Evolutionary conservation across 1,284 basidiomycete species (phyloP).

Genomic region (Agaricales sp.): DNA sequence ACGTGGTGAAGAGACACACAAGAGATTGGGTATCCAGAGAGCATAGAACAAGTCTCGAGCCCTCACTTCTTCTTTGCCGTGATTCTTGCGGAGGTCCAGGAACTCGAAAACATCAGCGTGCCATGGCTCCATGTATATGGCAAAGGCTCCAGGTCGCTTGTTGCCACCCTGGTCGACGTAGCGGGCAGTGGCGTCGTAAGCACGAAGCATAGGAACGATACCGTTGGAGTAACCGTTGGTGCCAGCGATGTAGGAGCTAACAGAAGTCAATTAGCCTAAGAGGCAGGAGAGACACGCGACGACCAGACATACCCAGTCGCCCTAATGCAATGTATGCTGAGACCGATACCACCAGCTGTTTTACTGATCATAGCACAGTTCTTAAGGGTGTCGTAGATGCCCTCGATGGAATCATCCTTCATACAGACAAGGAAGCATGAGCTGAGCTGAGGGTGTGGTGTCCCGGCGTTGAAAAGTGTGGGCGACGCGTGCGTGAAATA

Average conservation of each 20-base stretch:
- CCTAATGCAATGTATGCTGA: conserved; percentile 95
- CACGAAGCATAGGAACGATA: conserved; percentile 98
- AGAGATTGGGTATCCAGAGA: conserved; percentile 96
- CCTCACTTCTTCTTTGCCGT: conserved; percentile 97
- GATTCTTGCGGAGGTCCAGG: conserved; percentile 97
- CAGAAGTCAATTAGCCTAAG: conserved; percentile 5
- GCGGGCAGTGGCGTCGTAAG: conserved; percentile 96
- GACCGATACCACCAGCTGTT: conserved; percentile 95
- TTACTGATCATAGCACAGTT: conserved; percentile 99
- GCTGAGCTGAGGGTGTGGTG: conserved; percentile 89
- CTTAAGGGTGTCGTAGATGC: conserved; percentile 98
- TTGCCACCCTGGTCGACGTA: conserved; percentile 99
- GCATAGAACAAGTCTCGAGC: conserved; percentile 98
- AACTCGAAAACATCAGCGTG: conserved; percentile 98
- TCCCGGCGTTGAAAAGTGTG: conserved; percentile 98
- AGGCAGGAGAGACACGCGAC: conserved; percentile 13
- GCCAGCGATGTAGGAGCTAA: conserved; percentile 80
- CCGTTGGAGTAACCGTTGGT: conserved; percentile 99
- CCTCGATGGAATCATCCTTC: conserved; percentile 99
- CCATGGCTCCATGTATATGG: conserved; percentile 97
- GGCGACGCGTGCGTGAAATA: conserved; percentile 99
- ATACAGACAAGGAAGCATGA: conserved; percentile 98
- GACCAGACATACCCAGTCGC: conserved; percentile 80
- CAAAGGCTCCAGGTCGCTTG: conserved; percentile 98
- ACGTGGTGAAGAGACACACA: conserved; percentile 41